These are phyloP conservation scores for Crithidia expoeki DNA, from an alignment of 208 protist genomes.

Conservation along the genomic window DNA sequence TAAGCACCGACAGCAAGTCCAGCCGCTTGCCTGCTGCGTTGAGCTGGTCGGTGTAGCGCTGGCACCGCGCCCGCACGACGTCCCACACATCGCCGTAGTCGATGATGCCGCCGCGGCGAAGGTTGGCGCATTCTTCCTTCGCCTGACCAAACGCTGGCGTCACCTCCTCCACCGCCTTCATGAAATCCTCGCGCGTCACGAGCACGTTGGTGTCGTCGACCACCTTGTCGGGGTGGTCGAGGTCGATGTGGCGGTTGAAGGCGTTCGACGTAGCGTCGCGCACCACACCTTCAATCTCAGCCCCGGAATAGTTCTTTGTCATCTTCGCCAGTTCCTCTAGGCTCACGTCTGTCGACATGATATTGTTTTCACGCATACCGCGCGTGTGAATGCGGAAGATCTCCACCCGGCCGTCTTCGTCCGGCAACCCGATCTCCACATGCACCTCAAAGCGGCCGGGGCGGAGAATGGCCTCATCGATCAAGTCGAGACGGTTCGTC, in stretches of 20 bases:
- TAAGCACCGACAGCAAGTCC: conserved; percentile 92
- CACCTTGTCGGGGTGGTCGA: conserved; percentile 71
- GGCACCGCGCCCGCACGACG: conserved; percentile 52
- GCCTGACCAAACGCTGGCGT: conserved; percentile 96
- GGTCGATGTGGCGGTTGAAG: conserved; percentile 91
- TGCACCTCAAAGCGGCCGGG: conserved; percentile 99
- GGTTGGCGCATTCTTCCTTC: conserved; percentile 91
- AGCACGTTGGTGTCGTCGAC: conserved; percentile 60
- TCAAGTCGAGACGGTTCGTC: conserved; percentile 99
- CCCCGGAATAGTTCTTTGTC: conserved; percentile 99
- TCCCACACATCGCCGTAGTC: conserved; percentile 90
- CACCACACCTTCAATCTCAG: conserved; percentile 95
- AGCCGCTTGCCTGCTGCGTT: conserved; percentile 84
- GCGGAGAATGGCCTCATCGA: conserved; percentile 99
- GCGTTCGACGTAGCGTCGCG: conserved; percentile 88
- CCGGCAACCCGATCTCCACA: conserved; percentile 97
- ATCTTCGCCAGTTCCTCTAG: conserved; percentile 91
- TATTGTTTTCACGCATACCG: conserved; percentile 90
- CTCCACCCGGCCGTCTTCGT: conserved; percentile 97
- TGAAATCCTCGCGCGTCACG: conserved; percentile 80
- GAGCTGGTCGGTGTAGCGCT: conserved; percentile 85
- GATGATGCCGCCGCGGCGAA: conserved; percentile 93
- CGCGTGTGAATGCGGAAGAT: conserved; percentile 99
- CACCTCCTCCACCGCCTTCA: conserved; percentile 87
- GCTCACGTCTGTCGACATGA: conserved; percentile 92